Conservation (phyloP, 2,329 filamentous ascomycete species). For the Aspergillus quadrilineatus region DNA sequence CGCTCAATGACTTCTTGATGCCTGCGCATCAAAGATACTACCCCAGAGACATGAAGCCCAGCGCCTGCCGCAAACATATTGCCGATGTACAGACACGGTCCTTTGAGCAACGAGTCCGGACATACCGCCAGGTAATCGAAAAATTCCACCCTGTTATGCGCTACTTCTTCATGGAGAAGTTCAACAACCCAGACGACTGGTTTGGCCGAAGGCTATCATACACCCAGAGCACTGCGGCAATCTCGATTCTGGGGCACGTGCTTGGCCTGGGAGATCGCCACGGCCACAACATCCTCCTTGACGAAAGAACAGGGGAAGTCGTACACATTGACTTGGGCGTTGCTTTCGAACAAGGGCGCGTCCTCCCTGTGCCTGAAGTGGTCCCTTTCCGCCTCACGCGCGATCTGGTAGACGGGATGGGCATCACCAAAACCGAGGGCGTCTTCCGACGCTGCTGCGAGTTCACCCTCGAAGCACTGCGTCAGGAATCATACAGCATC, state of each 20-base stretch:
- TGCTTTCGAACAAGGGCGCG: slow-evolving; percentile 91
- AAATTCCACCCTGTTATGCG: slow-evolving; percentile 90
- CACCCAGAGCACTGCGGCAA: slow-evolving; percentile 86
- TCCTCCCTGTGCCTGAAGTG: slow-evolving; percentile 92
- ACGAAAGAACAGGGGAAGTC: slow-evolving; percentile 84
- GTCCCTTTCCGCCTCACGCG: slow-evolving; percentile 93
- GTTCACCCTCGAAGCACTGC: slow-evolving; percentile 89
- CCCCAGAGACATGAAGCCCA: slow-evolving; percentile 76
- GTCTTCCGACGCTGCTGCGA: slow-evolving; percentile 98
- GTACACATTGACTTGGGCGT: slow-evolving; percentile 97
- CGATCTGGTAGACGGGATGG: slow-evolving; percentile 96
- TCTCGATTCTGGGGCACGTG: slow-evolving; percentile 91
- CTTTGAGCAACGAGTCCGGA: slow-evolving; percentile 68
- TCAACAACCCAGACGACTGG: slow-evolving; percentile 93
- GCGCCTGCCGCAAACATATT: slow-evolving; percentile 77
- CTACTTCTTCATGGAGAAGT: slow-evolving; percentile 96
- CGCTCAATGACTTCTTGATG: slow-evolving; percentile 87
- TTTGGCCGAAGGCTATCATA: slow-evolving; percentile 87
- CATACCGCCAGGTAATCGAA: slow-evolving; percentile 75
- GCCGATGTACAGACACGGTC: slow-evolving; percentile 67
- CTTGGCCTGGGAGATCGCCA: slow-evolving; percentile 92
- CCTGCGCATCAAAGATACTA: slow-evolving; percentile 85
- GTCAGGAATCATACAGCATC: slow-evolving; percentile 94
- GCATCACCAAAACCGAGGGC: slow-evolving; percentile 89
- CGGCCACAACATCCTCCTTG: slow-evolving; percentile 93